A percentile compares a stretch with the other conserved stretches of the same genome.
phyloP scores from a whole-genome alignment of 2,329 filamentous ascomycete species.

The Pseudogymnoascus sp. region DNA sequence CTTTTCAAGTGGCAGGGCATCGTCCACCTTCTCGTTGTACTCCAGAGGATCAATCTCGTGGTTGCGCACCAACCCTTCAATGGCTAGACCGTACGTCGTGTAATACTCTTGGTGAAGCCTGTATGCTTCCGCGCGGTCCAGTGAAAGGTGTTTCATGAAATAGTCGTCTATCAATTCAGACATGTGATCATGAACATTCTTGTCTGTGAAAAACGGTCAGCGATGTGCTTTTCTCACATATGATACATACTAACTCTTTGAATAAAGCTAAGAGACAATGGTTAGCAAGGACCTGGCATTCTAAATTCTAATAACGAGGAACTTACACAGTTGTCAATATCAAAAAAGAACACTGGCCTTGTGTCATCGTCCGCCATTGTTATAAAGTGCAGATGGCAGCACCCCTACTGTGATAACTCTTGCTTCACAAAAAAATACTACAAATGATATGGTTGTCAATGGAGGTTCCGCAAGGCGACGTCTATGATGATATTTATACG shows the following conservation, averaged over 20 bases:
- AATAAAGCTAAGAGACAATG: slow-evolving; percentile 56
- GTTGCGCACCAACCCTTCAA: slow-evolving; percentile 87
- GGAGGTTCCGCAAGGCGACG: background rate
- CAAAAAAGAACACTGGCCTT: slow-evolving; percentile 65
- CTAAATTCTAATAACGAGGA: background rate
- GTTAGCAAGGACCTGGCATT: background rate
- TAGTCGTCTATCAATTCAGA: slow-evolving; percentile 62
- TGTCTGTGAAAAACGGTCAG: slow-evolving; percentile 41
- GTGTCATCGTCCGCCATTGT: slow-evolving; percentile 13
- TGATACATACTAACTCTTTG: slow-evolving; percentile 57
- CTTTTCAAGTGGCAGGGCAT: slow-evolving; percentile 79
- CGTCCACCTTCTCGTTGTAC: slow-evolving; percentile 91
- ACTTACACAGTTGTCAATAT: slow-evolving; percentile 91
- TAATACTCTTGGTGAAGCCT: slow-evolving; percentile 89
- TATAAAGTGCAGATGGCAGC: background rate
- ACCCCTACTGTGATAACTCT: background rate
- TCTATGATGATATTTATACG: background rate
- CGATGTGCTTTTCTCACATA: background rate
- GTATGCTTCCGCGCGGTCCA: slow-evolving; percentile 72
- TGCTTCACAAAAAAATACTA: background rate
- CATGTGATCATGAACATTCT: slow-evolving; percentile 85
- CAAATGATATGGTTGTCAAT: background rate
- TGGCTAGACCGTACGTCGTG: slow-evolving; percentile 90
- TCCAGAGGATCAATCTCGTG: slow-evolving; percentile 93
- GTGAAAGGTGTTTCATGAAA: slow-evolving; percentile 59